A percentile compares a stretch with the other conserved stretches of the same genome.
phyloP scores from a whole-genome alignment of 1,284 basidiomycete species.

The Athelia psychrophila region DNA sequence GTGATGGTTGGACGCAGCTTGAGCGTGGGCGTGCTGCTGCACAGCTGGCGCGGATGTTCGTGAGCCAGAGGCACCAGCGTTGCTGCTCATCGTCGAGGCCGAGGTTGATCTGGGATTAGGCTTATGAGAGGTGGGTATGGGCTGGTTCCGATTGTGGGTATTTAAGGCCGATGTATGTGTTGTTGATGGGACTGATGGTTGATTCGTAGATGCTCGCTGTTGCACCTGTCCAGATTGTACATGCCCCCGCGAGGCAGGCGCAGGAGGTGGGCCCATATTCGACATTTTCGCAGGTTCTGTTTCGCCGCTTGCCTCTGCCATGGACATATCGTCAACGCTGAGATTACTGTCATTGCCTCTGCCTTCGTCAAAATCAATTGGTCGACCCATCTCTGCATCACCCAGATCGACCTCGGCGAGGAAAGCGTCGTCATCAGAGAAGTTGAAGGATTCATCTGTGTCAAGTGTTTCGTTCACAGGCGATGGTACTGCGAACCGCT shows the following conservation, averaged over 20 bases:
- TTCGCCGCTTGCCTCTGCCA: not conserved
- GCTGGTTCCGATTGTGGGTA: constrained; percentile 1
- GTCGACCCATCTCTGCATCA: constrained; percentile 45
- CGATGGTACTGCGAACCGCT: constrained; percentile 16
- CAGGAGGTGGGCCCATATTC: constrained; percentile 5
- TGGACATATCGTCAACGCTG: no score
- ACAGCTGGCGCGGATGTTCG: not conserved
- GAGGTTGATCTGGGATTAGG: not conserved
- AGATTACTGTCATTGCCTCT: constrained; percentile 11
- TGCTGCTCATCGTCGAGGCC: not conserved
- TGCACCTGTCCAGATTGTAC: not conserved
- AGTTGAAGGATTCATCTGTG: constrained; percentile 44
- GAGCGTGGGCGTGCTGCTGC: not conserved
- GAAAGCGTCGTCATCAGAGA: constrained; percentile 66
- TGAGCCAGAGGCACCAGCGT: not conserved
- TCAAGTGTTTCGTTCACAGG: constrained; percentile 12
- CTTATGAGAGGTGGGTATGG: not conserved
- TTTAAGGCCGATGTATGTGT: not conserved
- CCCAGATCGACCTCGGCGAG: constrained; percentile 56
- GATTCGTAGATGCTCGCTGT: not conserved
- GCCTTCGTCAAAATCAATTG: constrained; percentile 50
- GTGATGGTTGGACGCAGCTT: not conserved
- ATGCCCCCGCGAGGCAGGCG: constrained; percentile 6
- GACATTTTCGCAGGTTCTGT: constrained; percentile 8
- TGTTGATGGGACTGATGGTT: not conserved